These are phyloP conservation scores for Polyplosphaeria fusca DNA, from an alignment of 495 filamentous ascomycete genomes.

Conservation along the genomic window DNA sequence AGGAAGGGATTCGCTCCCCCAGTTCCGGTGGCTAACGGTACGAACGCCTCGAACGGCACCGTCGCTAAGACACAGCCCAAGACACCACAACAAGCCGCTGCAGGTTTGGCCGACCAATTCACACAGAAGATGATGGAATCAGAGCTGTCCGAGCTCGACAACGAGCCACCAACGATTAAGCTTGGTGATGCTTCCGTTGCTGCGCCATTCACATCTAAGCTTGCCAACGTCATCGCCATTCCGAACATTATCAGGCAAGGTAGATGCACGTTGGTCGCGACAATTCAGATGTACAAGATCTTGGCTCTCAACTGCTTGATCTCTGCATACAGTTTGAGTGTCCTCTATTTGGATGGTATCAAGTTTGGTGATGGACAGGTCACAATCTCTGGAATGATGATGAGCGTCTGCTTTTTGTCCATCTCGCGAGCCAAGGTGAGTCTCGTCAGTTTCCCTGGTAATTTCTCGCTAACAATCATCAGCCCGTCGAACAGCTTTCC, in stretches of 20 bases:
- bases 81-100: conserved; percentile 63
- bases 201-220: conserved; percentile 95
- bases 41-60: conserved; percentile 18
- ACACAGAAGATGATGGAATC: conserved; percentile 85
- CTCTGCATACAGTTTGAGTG: conserved; percentile 93
- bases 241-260: conserved; percentile 98
- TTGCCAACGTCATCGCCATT: conserved; percentile 94
- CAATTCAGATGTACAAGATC: conserved; percentile 99
- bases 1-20: conserved; percentile 61
- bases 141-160: conserved; percentile 67
- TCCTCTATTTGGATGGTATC: conserved; percentile 96
- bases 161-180: conserved; percentile 93
- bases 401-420: conserved; percentile 98
- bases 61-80: conserved; percentile 30
- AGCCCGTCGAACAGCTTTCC: conserved; percentile 88
- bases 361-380: conserved; percentile 99
- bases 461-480: conserved; percentile 10
- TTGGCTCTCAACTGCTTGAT: conserved; percentile 97
- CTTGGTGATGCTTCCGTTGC: conserved; percentile 96
- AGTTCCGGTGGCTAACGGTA: conserved; percentile 41
- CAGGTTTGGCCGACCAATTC: conserved; percentile 80
- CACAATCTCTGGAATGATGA: conserved; percentile 98
- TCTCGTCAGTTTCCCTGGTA: background rate
- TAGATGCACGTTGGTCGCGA: conserved; percentile 92
- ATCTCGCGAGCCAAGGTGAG: conserved; percentile 86